Percentiles rank a stretch among this genome's conserved stretches.
phyloP scores from a whole-genome alignment of 2,329 filamentous ascomycete species.

The Fusarium mangiferae region DNA sequence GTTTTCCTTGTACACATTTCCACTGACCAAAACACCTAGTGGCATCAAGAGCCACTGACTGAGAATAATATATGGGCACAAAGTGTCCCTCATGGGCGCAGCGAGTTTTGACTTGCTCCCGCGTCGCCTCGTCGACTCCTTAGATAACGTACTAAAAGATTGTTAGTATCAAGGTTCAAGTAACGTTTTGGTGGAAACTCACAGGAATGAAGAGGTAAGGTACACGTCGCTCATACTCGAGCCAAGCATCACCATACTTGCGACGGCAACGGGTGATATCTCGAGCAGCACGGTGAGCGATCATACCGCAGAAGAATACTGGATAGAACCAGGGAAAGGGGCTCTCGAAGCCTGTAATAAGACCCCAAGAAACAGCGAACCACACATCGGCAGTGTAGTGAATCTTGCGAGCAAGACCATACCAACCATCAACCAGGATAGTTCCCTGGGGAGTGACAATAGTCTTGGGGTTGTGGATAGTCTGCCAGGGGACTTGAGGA shows the following conservation, averaged over 20 bases:
- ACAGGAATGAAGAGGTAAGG: slow-evolving; percentile 87
- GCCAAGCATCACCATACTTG: slow-evolving; percentile 87
- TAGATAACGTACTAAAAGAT: slow-evolving; percentile 55
- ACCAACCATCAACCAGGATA: slow-evolving; percentile 88
- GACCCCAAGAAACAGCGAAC: slow-evolving; percentile 62
- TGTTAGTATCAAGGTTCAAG: slow-evolving; percentile 22
- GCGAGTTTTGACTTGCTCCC: not conserved
- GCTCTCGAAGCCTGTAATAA: slow-evolving; percentile 66
- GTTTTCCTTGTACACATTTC: not conserved
- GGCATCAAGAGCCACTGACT: not conserved
- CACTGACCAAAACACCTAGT: not conserved
- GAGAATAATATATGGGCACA: slow-evolving; percentile 5
- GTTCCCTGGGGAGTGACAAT: slow-evolving; percentile 79
- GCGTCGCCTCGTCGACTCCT: slow-evolving; percentile 9
- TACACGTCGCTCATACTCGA: slow-evolving; percentile 80
- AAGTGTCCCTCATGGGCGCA: not conserved
- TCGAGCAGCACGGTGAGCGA: slow-evolving; percentile 78
- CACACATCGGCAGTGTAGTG: slow-evolving; percentile 62
- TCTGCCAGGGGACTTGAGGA: slow-evolving; percentile 90
- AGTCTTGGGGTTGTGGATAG: slow-evolving; percentile 80
- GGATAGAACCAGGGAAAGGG: slow-evolving; percentile 95
- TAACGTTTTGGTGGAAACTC: not conserved
- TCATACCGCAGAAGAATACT: slow-evolving; percentile 84
- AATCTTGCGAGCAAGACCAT: slow-evolving; percentile 74
- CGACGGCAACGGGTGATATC: slow-evolving; percentile 81